phyloP scores from a whole-genome alignment of 2,329 filamentous ascomycete species.

The Lojkania enalia region DNA sequence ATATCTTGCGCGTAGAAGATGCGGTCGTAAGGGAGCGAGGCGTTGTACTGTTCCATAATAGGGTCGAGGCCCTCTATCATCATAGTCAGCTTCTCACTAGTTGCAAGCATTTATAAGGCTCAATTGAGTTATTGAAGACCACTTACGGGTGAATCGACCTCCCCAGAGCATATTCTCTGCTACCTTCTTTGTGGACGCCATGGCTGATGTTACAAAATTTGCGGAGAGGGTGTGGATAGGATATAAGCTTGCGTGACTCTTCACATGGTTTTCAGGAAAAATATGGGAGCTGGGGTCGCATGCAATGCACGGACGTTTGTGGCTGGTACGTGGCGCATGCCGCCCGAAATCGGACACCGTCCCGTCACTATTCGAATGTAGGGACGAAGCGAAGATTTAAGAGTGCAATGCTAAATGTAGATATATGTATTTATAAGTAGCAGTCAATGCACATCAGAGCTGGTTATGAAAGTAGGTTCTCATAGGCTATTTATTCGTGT shows the following conservation, averaged over 20 bases:
- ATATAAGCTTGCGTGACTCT: conserved; percentile 1
- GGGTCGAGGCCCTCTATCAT: conserved; percentile 74
- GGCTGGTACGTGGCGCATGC: conserved; percentile 5
- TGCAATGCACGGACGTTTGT: neutral
- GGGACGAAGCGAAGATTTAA: too few species aligned
- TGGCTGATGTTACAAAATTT: conserved; percentile 14
- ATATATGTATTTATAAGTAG: too few species aligned
- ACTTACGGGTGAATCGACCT: conserved; percentile 40
- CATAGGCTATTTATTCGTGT: too few species aligned
- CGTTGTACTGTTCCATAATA: conserved; percentile 85
- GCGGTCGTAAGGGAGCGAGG: conserved; percentile 77
- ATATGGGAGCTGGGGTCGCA: neutral
- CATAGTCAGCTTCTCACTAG: conserved; percentile 1
- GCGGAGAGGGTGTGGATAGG: neutral
- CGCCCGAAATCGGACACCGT: conserved; percentile 7
- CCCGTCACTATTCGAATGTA: too few species aligned
- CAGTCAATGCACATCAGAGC: too few species aligned
- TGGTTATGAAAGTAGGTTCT: too few species aligned
- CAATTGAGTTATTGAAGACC: conserved; percentile 14
- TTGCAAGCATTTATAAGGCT: neutral
- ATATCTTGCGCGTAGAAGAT: conserved; percentile 81
- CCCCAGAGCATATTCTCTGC: conserved; percentile 47
- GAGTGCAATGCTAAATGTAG: too few species aligned
- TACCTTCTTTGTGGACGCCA: conserved; percentile 41
- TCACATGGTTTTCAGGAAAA: conserved; percentile 1